A percentile compares a stretch with the other conserved stretches of the same genome.
These are phyloP conservation scores for Cyberlindnera mycetangii DNA, from an alignment of 805 yeast species.

Conservation along the genomic window DNA sequence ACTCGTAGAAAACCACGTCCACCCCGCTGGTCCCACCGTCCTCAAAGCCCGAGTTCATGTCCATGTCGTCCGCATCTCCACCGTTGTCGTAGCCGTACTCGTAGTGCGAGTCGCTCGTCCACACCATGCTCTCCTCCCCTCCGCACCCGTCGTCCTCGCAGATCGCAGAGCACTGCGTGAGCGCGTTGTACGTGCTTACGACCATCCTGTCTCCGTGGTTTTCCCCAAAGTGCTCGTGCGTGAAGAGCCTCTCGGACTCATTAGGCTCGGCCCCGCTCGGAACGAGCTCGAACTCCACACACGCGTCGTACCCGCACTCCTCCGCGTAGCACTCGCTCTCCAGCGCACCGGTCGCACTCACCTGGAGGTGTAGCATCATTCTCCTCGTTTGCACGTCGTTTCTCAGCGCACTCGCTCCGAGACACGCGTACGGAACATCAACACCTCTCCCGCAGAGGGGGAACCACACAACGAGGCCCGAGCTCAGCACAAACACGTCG, in stretches of 20 bases:
- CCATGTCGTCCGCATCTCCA: slow-evolving; percentile 25
- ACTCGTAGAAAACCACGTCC: slow-evolving; percentile 16
- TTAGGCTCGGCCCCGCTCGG: slow-evolving; percentile 35
- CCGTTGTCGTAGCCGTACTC: slow-evolving; percentile 16
- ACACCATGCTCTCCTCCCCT: slow-evolving; percentile 3
- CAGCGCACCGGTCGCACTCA: slow-evolving; percentile 10
- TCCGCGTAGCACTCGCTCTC: slow-evolving; percentile 8
- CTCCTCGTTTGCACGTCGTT: slow-evolving; percentile 3
- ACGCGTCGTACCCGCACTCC: slow-evolving; percentile 9
- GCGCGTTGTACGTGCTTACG: slow-evolving; percentile 34
- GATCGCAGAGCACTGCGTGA: slow-evolving; percentile 31
- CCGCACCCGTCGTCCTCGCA: slow-evolving; percentile 10
- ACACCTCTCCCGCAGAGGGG: slow-evolving; percentile 33
- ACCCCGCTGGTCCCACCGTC: slow-evolving; percentile 15
- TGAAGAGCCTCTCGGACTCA: slow-evolving; percentile 37
- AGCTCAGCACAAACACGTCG: slow-evolving; percentile 38
- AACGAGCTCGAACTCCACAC: slow-evolving; percentile 31
- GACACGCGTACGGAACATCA: slow-evolving; percentile 32
- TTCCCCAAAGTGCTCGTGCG: slow-evolving; percentile 35
- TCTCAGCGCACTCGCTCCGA: slow-evolving; percentile 24
- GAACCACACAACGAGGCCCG: slow-evolving; percentile 39
- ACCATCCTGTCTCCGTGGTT: slow-evolving; percentile 40
- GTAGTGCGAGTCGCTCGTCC: slow-evolving; percentile 1
- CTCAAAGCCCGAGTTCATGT: slow-evolving; percentile 9
- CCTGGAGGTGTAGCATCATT: slow-evolving; percentile 6